Conservation (phyloP, 2,329 filamentous ascomycete species). For the Apiospora saccharicola region DNA sequence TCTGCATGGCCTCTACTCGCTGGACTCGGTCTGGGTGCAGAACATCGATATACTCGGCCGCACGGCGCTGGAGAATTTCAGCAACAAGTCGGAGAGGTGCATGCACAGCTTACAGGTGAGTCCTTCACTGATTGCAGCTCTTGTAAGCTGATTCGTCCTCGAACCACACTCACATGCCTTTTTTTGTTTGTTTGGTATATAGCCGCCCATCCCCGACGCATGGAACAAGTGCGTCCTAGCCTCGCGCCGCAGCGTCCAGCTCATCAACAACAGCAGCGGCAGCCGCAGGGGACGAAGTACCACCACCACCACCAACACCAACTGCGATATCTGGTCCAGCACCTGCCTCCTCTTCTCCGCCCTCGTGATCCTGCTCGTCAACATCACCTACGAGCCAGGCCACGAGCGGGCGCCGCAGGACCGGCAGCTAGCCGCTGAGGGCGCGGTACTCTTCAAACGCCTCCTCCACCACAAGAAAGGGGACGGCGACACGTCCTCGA, state of each 20-base stretch:
- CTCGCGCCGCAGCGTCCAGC: conserved; percentile 35
- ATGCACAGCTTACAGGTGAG: conserved; percentile 25
- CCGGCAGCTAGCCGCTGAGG: conserved; percentile 31
- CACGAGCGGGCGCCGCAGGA: conserved; percentile 32
- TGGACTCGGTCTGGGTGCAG: conserved; percentile 47
- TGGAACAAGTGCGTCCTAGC: conserved; percentile 35
- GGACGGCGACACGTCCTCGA: background rate
- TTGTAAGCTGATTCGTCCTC: background rate
- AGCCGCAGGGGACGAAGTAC: conserved; percentile 33
- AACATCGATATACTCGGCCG: conserved; percentile 40
- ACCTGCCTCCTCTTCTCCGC: conserved; percentile 38
- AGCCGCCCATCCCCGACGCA: conserved; percentile 30
- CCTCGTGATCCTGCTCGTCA: conserved; percentile 36
- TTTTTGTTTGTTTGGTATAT: conserved; percentile 19
- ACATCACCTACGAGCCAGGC: conserved; percentile 35
- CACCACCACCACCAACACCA: background rate
- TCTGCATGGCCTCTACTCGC: conserved; percentile 49
- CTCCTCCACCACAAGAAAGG: background rate
- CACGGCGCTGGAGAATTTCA: conserved; percentile 36
- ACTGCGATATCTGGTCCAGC: conserved; percentile 32
- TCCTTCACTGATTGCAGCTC: background rate
- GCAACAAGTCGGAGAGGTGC: conserved; percentile 30
- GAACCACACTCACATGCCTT: background rate
- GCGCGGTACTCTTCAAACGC: conserved; percentile 26
- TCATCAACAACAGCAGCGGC: conserved; percentile 30